These are phyloP conservation scores for Cutaneotrichosporon sp. DNA, from an alignment of 1,284 basidiomycete species.

Conservation along the genomic window DNA sequence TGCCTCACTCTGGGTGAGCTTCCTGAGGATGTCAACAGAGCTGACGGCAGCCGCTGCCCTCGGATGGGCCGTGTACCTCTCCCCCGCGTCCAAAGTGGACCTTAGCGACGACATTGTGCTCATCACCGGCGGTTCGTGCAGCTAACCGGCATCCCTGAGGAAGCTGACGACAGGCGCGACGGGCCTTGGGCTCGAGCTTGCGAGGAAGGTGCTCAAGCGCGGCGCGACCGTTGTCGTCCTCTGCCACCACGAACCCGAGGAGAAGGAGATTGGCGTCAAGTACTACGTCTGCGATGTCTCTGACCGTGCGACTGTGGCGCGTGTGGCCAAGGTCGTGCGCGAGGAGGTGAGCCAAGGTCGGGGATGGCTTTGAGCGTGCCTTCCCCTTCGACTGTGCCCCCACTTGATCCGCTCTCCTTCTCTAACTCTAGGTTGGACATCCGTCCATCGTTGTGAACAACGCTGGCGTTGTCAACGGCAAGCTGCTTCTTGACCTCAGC, in stretches of 20 bases:
- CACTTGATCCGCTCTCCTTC: neutral
- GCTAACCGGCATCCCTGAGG: too few relatives aligned
- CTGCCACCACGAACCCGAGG: conserved; percentile 69
- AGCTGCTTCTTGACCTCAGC: conserved; percentile 74
- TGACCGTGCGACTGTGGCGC: conserved; percentile 75
- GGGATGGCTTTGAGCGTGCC: too few relatives aligned
- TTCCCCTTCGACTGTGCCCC: too few relatives aligned
- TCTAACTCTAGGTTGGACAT: conserved; percentile 67
- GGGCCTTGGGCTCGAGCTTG: conserved; percentile 82
- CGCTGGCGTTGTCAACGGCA: conserved; percentile 92
- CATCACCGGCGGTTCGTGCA: conserved; percentile 75
- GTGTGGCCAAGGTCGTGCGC: conserved; percentile 66
- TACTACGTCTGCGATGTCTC: conserved; percentile 72
- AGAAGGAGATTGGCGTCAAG: conserved; percentile 35
- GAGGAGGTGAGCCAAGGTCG: conserved; percentile 77
- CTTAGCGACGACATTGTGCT: conserved; percentile 82
- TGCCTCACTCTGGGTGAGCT: conserved; percentile 7
- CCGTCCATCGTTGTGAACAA: conserved; percentile 93
- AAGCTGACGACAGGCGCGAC: conserved; percentile 67
- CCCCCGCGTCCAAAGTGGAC: neutral
- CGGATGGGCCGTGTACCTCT: neutral
- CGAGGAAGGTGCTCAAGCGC: conserved; percentile 75
- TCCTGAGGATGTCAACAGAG: too few relatives aligned
- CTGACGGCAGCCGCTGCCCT: conserved; percentile 4
- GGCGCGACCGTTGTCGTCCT: conserved; percentile 82